phyloP scores from a whole-genome alignment of 768 basidiomycete genomes.

The Lactifluus echinatus region DNA sequence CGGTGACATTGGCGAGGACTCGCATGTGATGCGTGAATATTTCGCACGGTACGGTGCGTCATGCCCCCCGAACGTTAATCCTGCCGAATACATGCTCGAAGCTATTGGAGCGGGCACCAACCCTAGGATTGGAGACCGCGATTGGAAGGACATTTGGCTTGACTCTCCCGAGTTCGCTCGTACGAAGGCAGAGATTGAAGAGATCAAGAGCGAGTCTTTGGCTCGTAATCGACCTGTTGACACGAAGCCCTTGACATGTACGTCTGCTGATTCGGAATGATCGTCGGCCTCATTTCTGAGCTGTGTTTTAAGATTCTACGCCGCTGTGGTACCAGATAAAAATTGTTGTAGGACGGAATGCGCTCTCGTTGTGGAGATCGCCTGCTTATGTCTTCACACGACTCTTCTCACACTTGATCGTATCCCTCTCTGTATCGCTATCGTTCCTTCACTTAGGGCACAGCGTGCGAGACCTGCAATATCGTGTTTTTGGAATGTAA shows the following conservation, averaged over 20 bases:
- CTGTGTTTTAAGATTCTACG: constrained; percentile 47
- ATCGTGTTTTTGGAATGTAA: constrained; percentile 68
- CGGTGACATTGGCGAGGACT: constrained; percentile 78
- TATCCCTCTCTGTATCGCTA: constrained; percentile 63
- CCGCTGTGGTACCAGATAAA: constrained; percentile 67
- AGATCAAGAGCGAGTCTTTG: constrained; percentile 30
- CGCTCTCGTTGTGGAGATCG: constrained; percentile 68
- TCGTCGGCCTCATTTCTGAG: not conserved
- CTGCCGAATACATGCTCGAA: constrained; percentile 69
- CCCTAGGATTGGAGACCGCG: constrained; percentile 62
- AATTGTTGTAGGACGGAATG: constrained; percentile 62
- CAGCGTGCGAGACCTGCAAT: constrained; percentile 62
- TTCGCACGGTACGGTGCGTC: constrained; percentile 65
- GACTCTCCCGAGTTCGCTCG: constrained; percentile 52
- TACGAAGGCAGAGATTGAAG: constrained; percentile 32
- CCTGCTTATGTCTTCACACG: constrained; percentile 84
- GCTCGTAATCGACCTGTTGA: not conserved
- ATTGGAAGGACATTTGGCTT: constrained; percentile 85
- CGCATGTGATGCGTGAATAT: constrained; percentile 61
- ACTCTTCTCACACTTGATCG: constrained; percentile 64
- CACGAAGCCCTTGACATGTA: constrained; percentile 8
- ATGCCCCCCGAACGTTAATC: constrained; percentile 75
- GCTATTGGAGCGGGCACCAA: constrained; percentile 81
- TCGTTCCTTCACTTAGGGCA: constrained; percentile 73
- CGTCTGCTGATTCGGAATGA: not conserved